Conservation (phyloP, 176 grass and related monocot genomes). For the Dactylis glomerata region DNA sequence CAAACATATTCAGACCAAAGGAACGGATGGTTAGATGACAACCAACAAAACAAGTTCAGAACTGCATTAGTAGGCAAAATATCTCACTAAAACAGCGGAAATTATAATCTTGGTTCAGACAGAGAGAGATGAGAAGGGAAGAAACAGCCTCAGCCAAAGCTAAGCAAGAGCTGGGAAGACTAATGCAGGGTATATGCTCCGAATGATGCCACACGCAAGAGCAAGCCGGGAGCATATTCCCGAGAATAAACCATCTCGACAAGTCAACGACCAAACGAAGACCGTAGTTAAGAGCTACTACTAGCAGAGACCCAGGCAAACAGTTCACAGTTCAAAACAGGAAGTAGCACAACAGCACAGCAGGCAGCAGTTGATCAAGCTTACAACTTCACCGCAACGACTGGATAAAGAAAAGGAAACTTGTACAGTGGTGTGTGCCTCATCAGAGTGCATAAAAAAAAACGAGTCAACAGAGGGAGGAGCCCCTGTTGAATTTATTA, state of each 20-base stretch:
- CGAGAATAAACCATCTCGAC: slow-evolving; percentile 8
- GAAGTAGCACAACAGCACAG: not conserved
- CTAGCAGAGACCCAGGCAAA: too few relatives aligned
- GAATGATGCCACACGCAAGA: slow-evolving; percentile 6
- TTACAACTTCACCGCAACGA: not conserved
- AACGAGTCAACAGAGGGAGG: too few relatives aligned
- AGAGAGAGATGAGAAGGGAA: not conserved
- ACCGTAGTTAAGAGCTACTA: not conserved
- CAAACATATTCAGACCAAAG: not conserved
- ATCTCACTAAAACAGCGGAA: not conserved
- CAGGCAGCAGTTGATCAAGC: not conserved
- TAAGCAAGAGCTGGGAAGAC: not conserved
- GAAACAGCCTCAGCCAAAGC: not conserved
- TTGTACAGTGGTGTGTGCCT: not conserved
- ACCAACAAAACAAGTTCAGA: slow-evolving; percentile 68
- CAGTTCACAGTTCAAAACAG: not conserved
- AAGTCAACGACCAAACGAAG: not conserved
- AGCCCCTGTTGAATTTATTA: too few relatives aligned
- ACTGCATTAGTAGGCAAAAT: slow-evolving; percentile 10
- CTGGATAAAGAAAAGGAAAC: not conserved
- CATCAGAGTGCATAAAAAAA: too few relatives aligned
- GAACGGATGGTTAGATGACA: slow-evolving; percentile 49
- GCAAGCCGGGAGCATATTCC: slow-evolving; percentile 9
- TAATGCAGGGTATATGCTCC: slow-evolving; percentile 30
- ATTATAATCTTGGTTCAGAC: not conserved